Base-by-base conservation (phyloP, 2,329 filamentous ascomycete genomes). In the Colletotrichum brevisporum region DNA sequence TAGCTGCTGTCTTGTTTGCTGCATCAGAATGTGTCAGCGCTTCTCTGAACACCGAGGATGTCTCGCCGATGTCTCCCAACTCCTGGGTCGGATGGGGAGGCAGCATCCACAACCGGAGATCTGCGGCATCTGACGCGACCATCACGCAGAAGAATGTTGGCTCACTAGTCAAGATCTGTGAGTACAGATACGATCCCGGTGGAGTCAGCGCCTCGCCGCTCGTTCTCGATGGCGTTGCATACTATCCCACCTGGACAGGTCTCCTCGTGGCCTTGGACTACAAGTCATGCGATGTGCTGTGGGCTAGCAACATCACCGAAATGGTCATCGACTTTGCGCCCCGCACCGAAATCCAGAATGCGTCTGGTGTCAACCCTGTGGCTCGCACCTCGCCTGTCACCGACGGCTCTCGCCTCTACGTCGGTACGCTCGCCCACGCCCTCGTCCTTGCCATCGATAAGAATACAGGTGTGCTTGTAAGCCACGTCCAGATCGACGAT, bases 241-340 rank as follows among this genome's bases (percentile, higher is more conserved):
- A 77, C 66, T 80, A 73, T 63, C 76, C 77, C 2, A 78, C 76
- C 24, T 77, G 75, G 75, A 73, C 73, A 60, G 78, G 77, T 62
- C 65, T 72, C 6, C 71, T 79, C 54, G 73, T 76, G n/a, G 77
- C 78, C 6, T 71, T 79, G 27, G 71, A 79, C 69, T 79, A 77
- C 68, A 64, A 47, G 16, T 62, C 63, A 9, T 79, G 78, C 6
- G 41, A n/a, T 12, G 41, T 43, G 41, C 4, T 15, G 41, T 80
- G 78, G 78, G 52, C 69, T 12, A 63, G 73, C 67, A 79, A 78
- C 67, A 72, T 79, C 24, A 76, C 75, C 3, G 41, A 68, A 9
- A 63, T 79, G 18, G 73, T 77, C 69, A 16, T 27, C 39, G 63
- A 55, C n/a, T 71, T 61, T 31, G 56, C 60, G 5, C 69, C 71